Percentiles rank a stretch among this genome's conserved stretches.
phyloP scores from a whole-genome alignment of 129 eudicot genomes.

The Flaveria linearis region DNA sequence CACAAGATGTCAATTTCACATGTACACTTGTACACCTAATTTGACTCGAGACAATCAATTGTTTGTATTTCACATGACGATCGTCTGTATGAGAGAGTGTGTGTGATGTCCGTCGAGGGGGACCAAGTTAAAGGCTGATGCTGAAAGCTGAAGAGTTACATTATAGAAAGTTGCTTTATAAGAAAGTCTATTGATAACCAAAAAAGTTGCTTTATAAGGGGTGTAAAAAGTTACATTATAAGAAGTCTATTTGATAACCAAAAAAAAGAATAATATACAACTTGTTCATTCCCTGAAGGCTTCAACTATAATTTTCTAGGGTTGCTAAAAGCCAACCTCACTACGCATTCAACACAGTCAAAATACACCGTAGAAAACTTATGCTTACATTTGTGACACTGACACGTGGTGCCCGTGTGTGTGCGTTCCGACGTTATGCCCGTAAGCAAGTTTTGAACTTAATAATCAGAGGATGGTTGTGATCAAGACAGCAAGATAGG shows the following conservation, averaged over 20 bases:
- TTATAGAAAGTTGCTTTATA: too few relatives aligned
- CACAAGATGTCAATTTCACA: too few relatives aligned
- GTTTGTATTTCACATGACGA: not conserved
- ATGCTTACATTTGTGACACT: conserved; percentile 21
- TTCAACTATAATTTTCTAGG: conserved; percentile 27
- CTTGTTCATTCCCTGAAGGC: conserved; percentile 14
- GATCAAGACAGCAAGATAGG: conserved; percentile 80
- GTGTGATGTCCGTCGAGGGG: not conserved
- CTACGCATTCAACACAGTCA: conserved; percentile 19
- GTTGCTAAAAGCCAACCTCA: conserved; percentile 33
- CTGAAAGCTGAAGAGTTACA: too few relatives aligned
- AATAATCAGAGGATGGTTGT: not conserved
- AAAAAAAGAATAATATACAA: conserved; percentile 32
- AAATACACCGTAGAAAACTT: conserved; percentile 7
- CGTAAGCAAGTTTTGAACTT: not conserved
- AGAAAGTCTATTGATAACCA: too few relatives aligned
- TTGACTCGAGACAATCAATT: not conserved
- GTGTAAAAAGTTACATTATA: too few relatives aligned
- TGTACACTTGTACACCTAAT: too few relatives aligned
- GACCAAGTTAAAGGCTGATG: conserved; percentile 21
- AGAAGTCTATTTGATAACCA: not conserved
- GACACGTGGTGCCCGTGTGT: conserved; percentile 6
- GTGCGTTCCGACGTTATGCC: conserved; percentile 15
- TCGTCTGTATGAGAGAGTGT: not conserved
- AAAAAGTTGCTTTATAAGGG: too few relatives aligned